Evolutionary conservation across 495 filamentous ascomycete species (phyloP).

Genomic region (Penicillium daleae): DNA sequence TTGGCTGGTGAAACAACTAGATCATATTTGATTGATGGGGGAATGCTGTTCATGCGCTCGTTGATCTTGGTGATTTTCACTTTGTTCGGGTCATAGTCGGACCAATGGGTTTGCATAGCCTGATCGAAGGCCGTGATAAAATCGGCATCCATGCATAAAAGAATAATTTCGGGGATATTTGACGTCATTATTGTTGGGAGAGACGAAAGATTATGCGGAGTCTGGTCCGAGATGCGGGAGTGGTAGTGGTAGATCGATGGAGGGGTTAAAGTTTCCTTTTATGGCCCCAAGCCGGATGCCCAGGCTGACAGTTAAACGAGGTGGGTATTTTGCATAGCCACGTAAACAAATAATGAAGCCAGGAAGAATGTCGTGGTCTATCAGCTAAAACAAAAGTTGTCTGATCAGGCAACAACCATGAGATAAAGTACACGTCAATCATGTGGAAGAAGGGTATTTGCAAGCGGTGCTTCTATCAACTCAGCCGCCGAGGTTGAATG

Average conservation of each 20-base stretch:
- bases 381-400: neutral
- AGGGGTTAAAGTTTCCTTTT: neutral
- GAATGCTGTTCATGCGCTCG: slow-evolving; percentile 37
- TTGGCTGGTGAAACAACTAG: slow-evolving; percentile 57
- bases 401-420: neutral
- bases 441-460: neutral
- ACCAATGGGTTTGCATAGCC: slow-evolving; percentile 27
- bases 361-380: neutral
- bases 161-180: slow-evolving; percentile 43
- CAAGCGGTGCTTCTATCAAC: neutral
- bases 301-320: neutral
- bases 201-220: neutral
- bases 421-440: neutral
- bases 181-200: slow-evolving; percentile 21
- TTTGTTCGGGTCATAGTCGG: slow-evolving; percentile 18
- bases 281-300: neutral
- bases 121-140: slow-evolving; percentile 38
- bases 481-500: neutral
- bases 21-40: slow-evolving; percentile 38
- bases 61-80: slow-evolving; percentile 41
- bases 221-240: neutral
- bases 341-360: neutral
- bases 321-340: neutral
- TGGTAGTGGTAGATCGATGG: neutral
- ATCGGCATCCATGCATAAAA: slow-evolving; percentile 40